These are phyloP conservation scores for Heliosperma pusillum DNA, from an alignment of 148 eudicot species.

Conservation along the genomic window DNA sequence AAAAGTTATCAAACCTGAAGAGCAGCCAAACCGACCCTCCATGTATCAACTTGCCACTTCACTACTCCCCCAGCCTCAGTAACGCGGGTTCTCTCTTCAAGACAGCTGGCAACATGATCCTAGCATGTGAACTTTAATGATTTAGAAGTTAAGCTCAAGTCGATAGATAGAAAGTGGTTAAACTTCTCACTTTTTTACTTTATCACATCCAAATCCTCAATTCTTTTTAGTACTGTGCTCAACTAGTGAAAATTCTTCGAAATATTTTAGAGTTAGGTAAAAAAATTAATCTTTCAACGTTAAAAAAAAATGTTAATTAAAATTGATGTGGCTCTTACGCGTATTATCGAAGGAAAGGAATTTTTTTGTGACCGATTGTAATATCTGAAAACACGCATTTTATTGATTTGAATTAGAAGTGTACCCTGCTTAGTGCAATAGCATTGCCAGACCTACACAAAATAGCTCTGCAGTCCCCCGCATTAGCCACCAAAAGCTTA, in stretches of 20 bases:
- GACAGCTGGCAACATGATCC: conserved; percentile 91
- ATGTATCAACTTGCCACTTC: conserved; percentile 84
- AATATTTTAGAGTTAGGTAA: too few species aligned
- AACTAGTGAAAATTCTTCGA: too few species aligned
- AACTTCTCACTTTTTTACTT: conserved; percentile 30
- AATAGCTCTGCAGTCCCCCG: conserved; percentile 91
- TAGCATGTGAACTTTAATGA: conserved; percentile 28
- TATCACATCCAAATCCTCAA: too few species aligned
- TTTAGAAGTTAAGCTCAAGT: conserved; percentile 4
- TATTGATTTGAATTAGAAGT: too few species aligned
- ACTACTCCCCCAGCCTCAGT: conserved; percentile 66
- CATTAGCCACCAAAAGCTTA: conserved; percentile 83
- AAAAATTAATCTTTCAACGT: too few species aligned
- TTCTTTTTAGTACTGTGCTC: too few species aligned
- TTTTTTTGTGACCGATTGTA: too few species aligned
- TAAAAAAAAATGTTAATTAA: too few species aligned
- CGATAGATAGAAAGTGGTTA: background rate
- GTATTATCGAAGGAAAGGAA: too few species aligned
- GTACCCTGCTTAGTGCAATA: conserved; percentile 78
- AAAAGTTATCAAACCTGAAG: conserved; percentile 58
- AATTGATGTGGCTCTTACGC: too few species aligned
- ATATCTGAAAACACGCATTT: too few species aligned
- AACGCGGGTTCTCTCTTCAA: conserved; percentile 79
- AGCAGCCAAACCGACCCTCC: conserved; percentile 96
- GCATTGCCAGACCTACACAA: conserved; percentile 64